phyloP scores from a whole-genome alignment of 1,284 basidiomycete species.

The Puccinia coronata region DNA sequence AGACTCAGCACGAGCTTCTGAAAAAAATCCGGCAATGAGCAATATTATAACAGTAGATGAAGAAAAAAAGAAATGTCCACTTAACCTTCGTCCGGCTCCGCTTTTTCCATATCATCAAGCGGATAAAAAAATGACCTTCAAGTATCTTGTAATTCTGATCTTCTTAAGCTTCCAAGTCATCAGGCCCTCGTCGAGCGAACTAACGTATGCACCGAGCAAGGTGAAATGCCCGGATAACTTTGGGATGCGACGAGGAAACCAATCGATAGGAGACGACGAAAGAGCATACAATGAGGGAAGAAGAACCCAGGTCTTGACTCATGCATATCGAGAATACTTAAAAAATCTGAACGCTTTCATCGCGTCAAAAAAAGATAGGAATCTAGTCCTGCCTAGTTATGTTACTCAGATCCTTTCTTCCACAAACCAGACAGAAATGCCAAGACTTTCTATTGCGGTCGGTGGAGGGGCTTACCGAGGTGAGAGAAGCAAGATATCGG shows the following conservation, averaged over 20 bases:
- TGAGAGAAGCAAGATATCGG: not conserved
- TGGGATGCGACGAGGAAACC: conserved; percentile 8
- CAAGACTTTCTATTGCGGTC: conserved; percentile 37
- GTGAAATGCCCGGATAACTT: conserved; percentile 27
- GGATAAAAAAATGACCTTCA: not conserved
- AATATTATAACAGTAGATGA: not conserved
- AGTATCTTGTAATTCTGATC: not conserved
- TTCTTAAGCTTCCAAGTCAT: not conserved
- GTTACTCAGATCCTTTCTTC: conserved; percentile 33
- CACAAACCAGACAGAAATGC: conserved; percentile 10
- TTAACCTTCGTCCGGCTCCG: not conserved
- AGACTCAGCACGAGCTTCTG: not conserved
- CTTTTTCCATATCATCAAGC: not conserved
- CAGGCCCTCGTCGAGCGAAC: conserved; percentile 2
- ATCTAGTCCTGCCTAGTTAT: conserved; percentile 30
- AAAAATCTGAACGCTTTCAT: conserved; percentile 30
- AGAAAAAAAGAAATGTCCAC: not conserved
- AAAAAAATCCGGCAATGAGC: not conserved
- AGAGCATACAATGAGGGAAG: conserved; percentile 5
- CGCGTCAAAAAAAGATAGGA: not conserved
- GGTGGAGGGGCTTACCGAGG: conserved; percentile 46
- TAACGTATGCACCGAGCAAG: conserved; percentile 34
- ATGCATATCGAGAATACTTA: conserved; percentile 29
- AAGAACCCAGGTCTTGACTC: conserved; percentile 21
- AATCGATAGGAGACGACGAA: conserved; percentile 24